Evolutionary conservation across 345 rosid species (phyloP), one percentile per base, ranked within the genome.

Genomic region (Melastoma malabathricum): DNA sequence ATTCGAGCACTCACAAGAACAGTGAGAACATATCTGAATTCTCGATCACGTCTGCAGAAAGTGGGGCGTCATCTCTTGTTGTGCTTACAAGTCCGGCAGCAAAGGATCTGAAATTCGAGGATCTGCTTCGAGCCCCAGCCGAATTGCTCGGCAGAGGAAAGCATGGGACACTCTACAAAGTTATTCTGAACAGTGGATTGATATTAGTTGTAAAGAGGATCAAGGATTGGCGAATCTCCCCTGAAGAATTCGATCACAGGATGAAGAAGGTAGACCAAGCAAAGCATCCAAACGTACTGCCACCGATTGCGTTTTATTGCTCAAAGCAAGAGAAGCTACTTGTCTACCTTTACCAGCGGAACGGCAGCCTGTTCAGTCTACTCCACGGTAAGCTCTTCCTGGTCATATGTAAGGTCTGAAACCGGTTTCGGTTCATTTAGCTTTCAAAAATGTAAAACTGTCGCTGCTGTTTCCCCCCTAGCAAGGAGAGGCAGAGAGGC

Each of bases 101-200:
- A 46, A 64, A 56, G 25, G 67, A 53, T 14, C 23, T 79, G 64
- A 74, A 47, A 50, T 72, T 82, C 9, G 74, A 79, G 54, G 81
- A 79, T 47, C 56, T 82, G 79, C 83, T 82, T 61, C 65, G 63
- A 48, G 89, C 83, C 46, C 82, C 83, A 0, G 83, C 89, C 1
- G 79, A 74, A 22, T 54, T 72, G 68, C 70, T 79, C 15, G 78
- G 81, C 18, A 78, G 65, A 54, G 81, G 81, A 52, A 78, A 82
- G 59, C 72, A 76, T 27, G 89, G 85, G 22, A 82, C 84, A 63
- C 72, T 76, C n/a, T 82, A 78, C 64, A 79, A 70, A 68, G 89
- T 74, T 14, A 39, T 44, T 59, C 71, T 74, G 23, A 67, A 64
- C 15, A 52, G 66, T 15, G 77, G 79, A 39, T 29, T 48, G 27